Conservation (phyloP, 129 eudicot genomes). For the Scalesia atractyloides region DNA sequence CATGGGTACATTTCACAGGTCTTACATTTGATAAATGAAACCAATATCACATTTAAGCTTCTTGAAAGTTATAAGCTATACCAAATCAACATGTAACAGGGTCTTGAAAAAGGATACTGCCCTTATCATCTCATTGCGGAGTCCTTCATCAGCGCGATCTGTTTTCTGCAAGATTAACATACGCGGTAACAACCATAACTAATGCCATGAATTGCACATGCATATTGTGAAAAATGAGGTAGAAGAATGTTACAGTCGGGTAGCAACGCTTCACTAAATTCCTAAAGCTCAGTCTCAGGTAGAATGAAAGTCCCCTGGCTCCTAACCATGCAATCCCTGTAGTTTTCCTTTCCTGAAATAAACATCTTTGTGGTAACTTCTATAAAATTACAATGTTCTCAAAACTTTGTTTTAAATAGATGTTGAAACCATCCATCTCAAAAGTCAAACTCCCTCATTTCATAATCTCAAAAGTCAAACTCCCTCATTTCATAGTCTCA, state of each 20-base stretch:
- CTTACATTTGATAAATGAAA: not conserved
- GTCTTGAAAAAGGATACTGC: constrained; percentile 77
- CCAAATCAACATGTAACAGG: constrained; percentile 1
- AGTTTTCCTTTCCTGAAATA: constrained; percentile 64
- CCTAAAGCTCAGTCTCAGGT: constrained; percentile 63
- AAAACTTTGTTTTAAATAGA: constrained; percentile 11
- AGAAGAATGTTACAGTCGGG: constrained; percentile 63
- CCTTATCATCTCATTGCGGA: constrained; percentile 72
- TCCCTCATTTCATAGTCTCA: not conserved
- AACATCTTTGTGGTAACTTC: not conserved
- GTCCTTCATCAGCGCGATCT: constrained; percentile 79
- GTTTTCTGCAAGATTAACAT: constrained; percentile 48
- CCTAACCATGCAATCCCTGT: constrained; percentile 81
- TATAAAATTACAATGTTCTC: constrained; percentile 1
- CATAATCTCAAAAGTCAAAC: not conserved
- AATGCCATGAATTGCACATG: not conserved
- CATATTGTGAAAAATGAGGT: not conserved
- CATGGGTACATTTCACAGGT: not conserved
- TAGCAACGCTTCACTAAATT: constrained; percentile 71
- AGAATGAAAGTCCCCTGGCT: constrained; percentile 64
- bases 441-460: constrained; percentile 15
- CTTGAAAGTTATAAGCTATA: not conserved
- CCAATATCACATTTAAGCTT: not conserved
- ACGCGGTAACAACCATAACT: constrained; percentile 8
- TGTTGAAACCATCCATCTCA: not conserved